Conservation (phyloP, 805 yeast species). For the Suhomyces prunicola region DNA sequence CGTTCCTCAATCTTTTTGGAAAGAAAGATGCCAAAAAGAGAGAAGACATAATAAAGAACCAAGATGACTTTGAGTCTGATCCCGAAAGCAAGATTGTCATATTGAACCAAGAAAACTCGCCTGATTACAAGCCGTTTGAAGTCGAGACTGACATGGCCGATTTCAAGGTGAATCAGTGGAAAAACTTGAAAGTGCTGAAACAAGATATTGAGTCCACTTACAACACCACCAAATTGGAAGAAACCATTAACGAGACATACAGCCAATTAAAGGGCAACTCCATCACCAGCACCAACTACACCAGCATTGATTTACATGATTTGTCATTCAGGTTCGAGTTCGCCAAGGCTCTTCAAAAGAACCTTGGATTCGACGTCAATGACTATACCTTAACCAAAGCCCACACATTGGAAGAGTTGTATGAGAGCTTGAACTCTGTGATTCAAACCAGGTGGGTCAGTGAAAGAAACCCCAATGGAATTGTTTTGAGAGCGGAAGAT, state of each 20-base stretch:
- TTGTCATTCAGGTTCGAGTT: slow-evolving; percentile 48
- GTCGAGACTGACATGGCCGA: slow-evolving; percentile 32
- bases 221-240: slow-evolving; percentile 20
- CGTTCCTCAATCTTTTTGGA: slow-evolving; percentile 35
- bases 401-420: slow-evolving; percentile 37
- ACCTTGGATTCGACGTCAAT: slow-evolving; percentile 50
- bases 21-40: slow-evolving; percentile 28
- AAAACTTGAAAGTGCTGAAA: slow-evolving; percentile 19
- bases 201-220: slow-evolving; percentile 29
- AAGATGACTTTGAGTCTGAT: slow-evolving; percentile 35
- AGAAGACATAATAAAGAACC: slow-evolving; percentile 36
- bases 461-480: slow-evolving; percentile 74
- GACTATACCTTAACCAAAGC: slow-evolving; percentile 48
- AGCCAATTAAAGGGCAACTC: slow-evolving; percentile 15
- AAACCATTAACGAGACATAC: slow-evolving; percentile 26
- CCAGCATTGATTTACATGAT: slow-evolving; percentile 31
- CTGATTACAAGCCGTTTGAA: slow-evolving; percentile 23
- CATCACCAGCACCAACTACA: slow-evolving; percentile 11
- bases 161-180: slow-evolving; percentile 38
- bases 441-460: slow-evolving; percentile 44
- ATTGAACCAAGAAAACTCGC: slow-evolving; percentile 36
- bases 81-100: slow-evolving; percentile 32
- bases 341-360: slow-evolving; percentile 46
- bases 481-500: slow-evolving; percentile 54
- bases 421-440: slow-evolving; percentile 34